Evolutionary conservation across 2,329 filamentous ascomycete species (phyloP), one percentile per base, ranked within the genome.

Genomic region (Teratosphaeria nubilosa): DNA sequence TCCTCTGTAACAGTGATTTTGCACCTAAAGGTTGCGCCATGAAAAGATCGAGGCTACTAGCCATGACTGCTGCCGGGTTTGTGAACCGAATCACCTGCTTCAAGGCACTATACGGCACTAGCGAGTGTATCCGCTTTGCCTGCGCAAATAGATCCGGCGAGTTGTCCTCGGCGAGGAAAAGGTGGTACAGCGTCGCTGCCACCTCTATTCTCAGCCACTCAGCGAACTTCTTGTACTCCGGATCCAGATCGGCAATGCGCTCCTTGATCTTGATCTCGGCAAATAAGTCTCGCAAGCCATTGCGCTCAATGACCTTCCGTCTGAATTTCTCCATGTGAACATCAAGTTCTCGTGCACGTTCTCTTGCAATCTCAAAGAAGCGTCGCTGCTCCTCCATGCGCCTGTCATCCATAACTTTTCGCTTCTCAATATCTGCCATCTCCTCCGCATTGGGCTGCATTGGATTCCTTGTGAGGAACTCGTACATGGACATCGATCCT

Each of bases 151-250:
- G 75, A 70, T 99, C 94, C 0, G 94, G 91, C 0, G 92, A 96
- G 73, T 99, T 99, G 75, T 99, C 94, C 72, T 99, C 94, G 5
- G 94, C 94, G 51, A 99, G 81, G 79, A 99, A 99, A 34, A 99
- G 79, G 72, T 99, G 94, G 70, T 99, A 99, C 59, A 97, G 85
- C 24, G 94, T 96, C 48, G 94, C 94, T 25, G 94, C 94, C 54
- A 99, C 86, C 76, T 99, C 94, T 68, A 99, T 99, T 45, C 94
- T 86, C 55, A 97, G 78, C 94, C 94, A 99, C 73, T 99, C 94
- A 20, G 92, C 92, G 70, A 99, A 97, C 72, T 97, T 99, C 69
- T 94, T 89, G 73, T 97, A 97, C 72, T 97, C 91, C 11, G 95
- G 86, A 69, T 90, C 95, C 56, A 99, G 81, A 65, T 96, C 90